Base-by-base conservation (phyloP, 768 basidiomycete genomes). In the Lactarius hatsudake region DNA sequence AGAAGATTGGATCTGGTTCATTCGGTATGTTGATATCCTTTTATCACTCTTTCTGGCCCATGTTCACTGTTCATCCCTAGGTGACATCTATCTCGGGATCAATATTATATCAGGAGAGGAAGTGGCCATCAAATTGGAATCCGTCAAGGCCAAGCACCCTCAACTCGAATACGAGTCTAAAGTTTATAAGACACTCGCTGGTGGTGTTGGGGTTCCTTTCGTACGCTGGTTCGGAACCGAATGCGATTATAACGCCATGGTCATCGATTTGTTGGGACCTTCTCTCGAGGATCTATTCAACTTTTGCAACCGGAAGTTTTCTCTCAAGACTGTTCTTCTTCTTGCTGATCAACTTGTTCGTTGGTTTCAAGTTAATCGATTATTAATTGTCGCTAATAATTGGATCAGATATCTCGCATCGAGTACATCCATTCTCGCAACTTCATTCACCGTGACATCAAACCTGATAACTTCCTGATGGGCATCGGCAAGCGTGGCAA, bases 201-300 rank as follows among this genome's bases (percentile, higher is more conserved):
- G 97, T 64, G 97, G 97, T 71, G 97, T 99, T 65, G 97, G 97
- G 61, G 95, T 99, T 13, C 97, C 97, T 9, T 99, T 99, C 72
- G 97, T 99, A 64, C 82, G 97, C 73, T 99, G 91, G 91, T 93
- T 90, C 72, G 91, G 91, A 28, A 93, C 90, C 53, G 91, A 99
- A 79, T 99, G 97, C 79, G 96, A 99, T 77, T 99, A 98, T 84
- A 98, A 98, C 67, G 97, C 97, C 57, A 99, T 99, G 97, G 97
- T 99, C 64, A 81, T 99, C 73, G 97, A 98, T 79, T 88, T 98
- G 63, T 87, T 98, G 36, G 94, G 94, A 0, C 94, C 94, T 61
- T 92, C 91, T 38, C 88, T 94, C 34, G 93, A 94, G 74, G 93
- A 94, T 72, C 83, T 94, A 23, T 94, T 94, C 86, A 94, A 94